These are phyloP conservation scores for Cladosporium sp. DNA, from an alignment of 2,329 filamentous ascomycete species.

Conservation along the genomic window DNA sequence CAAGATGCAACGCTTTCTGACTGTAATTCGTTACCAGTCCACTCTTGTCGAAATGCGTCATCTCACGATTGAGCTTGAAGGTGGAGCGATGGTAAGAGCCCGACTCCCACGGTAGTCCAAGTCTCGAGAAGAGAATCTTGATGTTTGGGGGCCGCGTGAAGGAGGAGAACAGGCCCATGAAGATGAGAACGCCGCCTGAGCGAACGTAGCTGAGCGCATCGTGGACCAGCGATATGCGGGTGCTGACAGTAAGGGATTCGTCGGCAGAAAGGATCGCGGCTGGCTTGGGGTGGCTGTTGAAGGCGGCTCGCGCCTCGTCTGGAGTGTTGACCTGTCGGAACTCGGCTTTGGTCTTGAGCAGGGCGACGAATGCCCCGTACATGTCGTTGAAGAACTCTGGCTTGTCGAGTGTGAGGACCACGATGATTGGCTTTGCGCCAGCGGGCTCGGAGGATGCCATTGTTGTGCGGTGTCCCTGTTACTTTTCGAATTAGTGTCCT, in stretches of 20 bases:
- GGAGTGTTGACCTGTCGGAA: slow-evolving; percentile 21
- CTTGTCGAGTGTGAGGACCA: slow-evolving; percentile 26
- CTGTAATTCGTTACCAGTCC: slow-evolving; percentile 23
- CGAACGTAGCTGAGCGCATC: slow-evolving; percentile 25
- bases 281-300: slow-evolving; percentile 14
- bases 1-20: slow-evolving; percentile 26
- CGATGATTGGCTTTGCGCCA: slow-evolving; percentile 17
- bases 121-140: slow-evolving; percentile 22
- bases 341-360: slow-evolving; percentile 21
- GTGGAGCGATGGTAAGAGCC: slow-evolving; percentile 28
- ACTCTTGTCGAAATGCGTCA: slow-evolving; percentile 17
- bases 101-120: slow-evolving; percentile 24
- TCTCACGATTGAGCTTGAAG: slow-evolving; percentile 22
- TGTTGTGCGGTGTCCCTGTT: background rate
- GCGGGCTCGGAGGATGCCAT: background rate
- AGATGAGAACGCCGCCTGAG: slow-evolving; percentile 24
- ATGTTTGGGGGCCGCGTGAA: slow-evolving; percentile 18
- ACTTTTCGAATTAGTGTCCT: background rate
- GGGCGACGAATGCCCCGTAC: slow-evolving; percentile 18
- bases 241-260: slow-evolving; percentile 21
- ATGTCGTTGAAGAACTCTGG: slow-evolving; percentile 23
- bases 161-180: slow-evolving; percentile 25
- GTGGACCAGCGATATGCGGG: slow-evolving; percentile 14
- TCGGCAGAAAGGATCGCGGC: slow-evolving; percentile 22
- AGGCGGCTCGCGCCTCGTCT: slow-evolving; percentile 16